Evolutionary conservation across 257 asterid genomes (phyloP), one percentile per base, ranked within the genome.

Genomic region (Solanum bukasovii): DNA sequence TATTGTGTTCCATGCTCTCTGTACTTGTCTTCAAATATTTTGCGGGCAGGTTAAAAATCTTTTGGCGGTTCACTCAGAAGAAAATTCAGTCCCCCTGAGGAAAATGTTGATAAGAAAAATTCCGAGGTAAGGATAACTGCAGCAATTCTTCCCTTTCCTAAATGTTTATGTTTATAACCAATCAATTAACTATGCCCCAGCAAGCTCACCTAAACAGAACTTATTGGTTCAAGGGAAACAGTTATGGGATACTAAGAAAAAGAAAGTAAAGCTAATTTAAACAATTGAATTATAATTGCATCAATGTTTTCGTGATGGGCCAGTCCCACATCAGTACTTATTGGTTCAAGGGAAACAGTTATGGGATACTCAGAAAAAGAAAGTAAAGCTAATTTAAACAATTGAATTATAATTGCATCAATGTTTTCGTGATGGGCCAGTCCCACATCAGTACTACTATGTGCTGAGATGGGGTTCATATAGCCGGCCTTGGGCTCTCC

Each of bases 91-190:
- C 88, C 98, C 99, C 73, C 85, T 96, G 86, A 93, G 99, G 90
- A 97, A 96, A 93, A 96, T 96, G 99, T 88, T 93, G 78, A 89
- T 96, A 16, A 91, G 99, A 91, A 97, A 96, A 90, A 95, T 97
- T 68, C 99, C 99, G 42, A 87, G 98, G 99, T 96, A 88, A 92
- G 91, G 86, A 90, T 90, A 65, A 87, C 52, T 72, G 77, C 84
- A 42, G 27, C 13, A 65, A 27, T 73, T 89, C 21, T 12, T 68
- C 35, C 27, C 33, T 27, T 2, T 84, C 67, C 27, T 35, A 34
- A 87, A 35, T 56, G 37, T 52, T 11, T 31, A 71, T 79, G 38
- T 65, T 25, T 35, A 84, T 63, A 9, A 82, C 65, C 70, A 59
- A 29, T 86, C 70, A 86, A 70, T 44, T 52, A 82, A 82, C 29